Evolutionary conservation across 2,329 filamentous ascomycete species (phyloP).

Genomic region (Apiospora saccharicola): DNA sequence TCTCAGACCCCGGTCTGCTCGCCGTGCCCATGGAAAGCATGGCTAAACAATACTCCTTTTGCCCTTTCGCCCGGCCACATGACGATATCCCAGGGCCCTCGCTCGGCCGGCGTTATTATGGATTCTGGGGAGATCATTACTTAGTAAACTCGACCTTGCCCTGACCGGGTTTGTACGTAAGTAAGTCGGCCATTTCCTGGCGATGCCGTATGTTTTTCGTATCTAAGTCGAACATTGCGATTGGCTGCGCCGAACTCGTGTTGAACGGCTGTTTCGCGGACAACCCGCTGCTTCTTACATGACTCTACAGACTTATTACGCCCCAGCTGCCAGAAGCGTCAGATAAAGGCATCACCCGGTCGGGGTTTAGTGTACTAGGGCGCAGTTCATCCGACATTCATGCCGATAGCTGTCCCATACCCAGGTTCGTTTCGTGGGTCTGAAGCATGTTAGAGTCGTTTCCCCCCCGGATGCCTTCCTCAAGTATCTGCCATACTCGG

Average conservation of each 20-base stretch:
- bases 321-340: neutral
- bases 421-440: neutral
- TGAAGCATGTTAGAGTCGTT: neutral
- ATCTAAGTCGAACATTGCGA: neutral
- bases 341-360: slow-evolving; percentile 5
- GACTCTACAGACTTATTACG: neutral
- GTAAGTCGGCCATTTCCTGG: neutral
- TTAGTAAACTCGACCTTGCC: neutral
- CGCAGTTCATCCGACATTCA: slow-evolving; percentile 20
- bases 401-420: neutral
- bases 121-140: slow-evolving; percentile 21
- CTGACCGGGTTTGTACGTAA: slow-evolving; percentile 7
- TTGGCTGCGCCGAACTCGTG: neutral
- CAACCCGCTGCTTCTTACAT: neutral
- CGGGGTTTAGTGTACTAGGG: neutral
- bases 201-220: neutral
- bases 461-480: neutral
- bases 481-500: neutral
- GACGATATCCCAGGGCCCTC: neutral
- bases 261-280: slow-evolving; percentile 1
- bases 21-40: neutral
- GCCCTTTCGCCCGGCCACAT: neutral
- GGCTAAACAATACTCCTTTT: slow-evolving; percentile 18
- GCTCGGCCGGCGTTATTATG: slow-evolving; percentile 20
- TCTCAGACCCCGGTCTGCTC: neutral